Base-by-base conservation (phyloP, 2,329 filamentous ascomycete genomes). In the Aspergillus intermedius region DNA sequence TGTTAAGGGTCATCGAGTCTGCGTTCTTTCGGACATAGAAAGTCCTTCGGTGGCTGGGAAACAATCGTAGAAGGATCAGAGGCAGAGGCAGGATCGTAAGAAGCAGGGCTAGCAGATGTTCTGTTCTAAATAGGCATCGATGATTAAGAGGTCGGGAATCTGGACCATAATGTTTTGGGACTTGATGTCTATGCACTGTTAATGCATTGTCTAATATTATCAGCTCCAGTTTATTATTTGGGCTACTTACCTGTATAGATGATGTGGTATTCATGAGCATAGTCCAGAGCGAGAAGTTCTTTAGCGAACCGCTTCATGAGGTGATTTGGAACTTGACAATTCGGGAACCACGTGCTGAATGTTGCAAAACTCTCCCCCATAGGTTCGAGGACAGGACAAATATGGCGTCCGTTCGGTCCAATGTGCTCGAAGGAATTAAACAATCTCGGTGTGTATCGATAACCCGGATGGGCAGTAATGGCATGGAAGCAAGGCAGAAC, bases 321-420 rank as follows among this genome's bases (percentile, higher is more conserved):
- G 37, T 45, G 50, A 1, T 59, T 48, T n/a, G 60, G 60, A n/a
- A 62, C 12, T 45, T 47, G 53, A 30, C 53, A 53, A 46, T 59
- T 55, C 47, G 54, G 48, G 41, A 54, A 61, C 37, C 49, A 54
- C 41, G 50, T 46, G 17, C 48, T n/a, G 48, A 62, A 57, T 41
- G 55, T 56, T 39, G 48, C 50, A n/a, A 63, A 25, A 45, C 57
- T 54, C 30, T 62, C 53, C 9, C 59, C 59, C 32, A 60, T 47
- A 7, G 59, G 60, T n/a, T 62, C 57, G 35, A 63, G 60, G 1
- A 53, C 55, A 13, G 64, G 46, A 46, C 60, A 65, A 4, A 62
- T 53, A 52, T 65, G 60, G 28, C 58, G 48, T 46, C 61, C 60
- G 50, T 61, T 61, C 13, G 57, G 60, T 7, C 61, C 62, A 21